Evolutionary conservation across 371 early-diverging fungal genomes (phyloP), one percentile per base, ranked within the genome.

Genomic region (Mortierella sp.): DNA sequence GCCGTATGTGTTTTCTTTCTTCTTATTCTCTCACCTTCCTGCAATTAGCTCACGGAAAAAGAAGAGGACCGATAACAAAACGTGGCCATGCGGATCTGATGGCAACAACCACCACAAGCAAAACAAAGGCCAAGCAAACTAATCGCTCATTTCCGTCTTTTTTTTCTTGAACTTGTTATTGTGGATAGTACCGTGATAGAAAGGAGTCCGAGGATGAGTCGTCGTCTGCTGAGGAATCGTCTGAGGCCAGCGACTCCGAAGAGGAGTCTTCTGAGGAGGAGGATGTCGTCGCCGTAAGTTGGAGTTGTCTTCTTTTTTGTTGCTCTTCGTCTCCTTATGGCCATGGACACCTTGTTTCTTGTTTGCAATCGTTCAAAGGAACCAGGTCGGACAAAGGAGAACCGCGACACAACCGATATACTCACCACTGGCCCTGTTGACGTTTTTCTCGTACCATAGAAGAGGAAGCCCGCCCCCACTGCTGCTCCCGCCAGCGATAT

Each of bases 201-300:
- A 75, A 83, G 54, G 81, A 79, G 72, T 80, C 77, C 49, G 80
- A 77, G 29, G 89, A 78, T 55, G 80, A 77, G 14, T 46, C 48
- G 4, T 80, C 81, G n/a, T 81, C 75, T 16, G 81, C 75, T 14
- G 84, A 82, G 68, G 84, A 82, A 71, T 83, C 83, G 38, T 87
- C 88, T 38, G 84, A 84, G 74, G 82, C 71, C 32, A 75, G 81
- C 46, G 79, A 56, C 16, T 84, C 84, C 44, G 81, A 74, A 24
- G 81, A 81, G 75, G 85, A 88, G 88, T 60, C 71, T 71, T 87
- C 83, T 44, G 82, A 76, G 60, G 83, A 78, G 73, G 84, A 87
- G 70, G 81, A 27, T 29, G 79, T 70, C 32, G 76, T 56, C 7
- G 71, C 32, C 49, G 80, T 80, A 78, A 77, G 83, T 75, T 41